Base-by-base conservation (phyloP, 2,329 filamentous ascomycete species). In the Diaporthe australafricana region DNA sequence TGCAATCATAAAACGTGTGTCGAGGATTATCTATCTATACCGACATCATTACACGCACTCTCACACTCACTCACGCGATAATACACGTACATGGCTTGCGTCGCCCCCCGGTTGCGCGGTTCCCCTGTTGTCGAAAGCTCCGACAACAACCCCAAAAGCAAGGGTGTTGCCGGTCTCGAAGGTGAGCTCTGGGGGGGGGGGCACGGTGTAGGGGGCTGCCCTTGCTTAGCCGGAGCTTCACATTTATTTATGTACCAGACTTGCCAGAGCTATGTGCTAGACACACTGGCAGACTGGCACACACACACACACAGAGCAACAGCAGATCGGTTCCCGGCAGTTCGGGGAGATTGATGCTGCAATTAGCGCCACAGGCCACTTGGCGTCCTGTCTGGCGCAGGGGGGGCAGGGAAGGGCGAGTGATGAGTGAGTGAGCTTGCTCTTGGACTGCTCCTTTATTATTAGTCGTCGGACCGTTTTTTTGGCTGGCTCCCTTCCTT, bases 281-380 rank as follows among this genome's bases (percentile, higher is more conserved):
- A n/a, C n/a, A n/a, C n/a, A n/a, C n/a, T n/a, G n/a, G n/a, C n/a
- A n/a, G n/a, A n/a, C n/a, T n/a, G 32, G 25, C 12, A 50, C 40
- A 22, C n/a, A n/a, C n/a, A n/a, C n/a, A n/a, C 50, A 30, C 16
- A 4, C 22, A 25, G 14, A 11, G n/a, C 45, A 40, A 11, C 20
- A 40, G 9, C 20, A 62, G 60, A 70, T 70, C 71, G 62, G 68
- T 50, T 70, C 62, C 71, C 68, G 71, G 60, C 68, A 72, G 60
- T 35, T 32, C 42, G 66, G 62, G 35, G 60, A 47, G 52, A 47
- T 63, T 57, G 68, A 50, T 42, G n/a, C 63, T 57, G 38, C 50
- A n/a, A 40, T 55, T 47, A 27, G 60, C 45, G 55, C 63, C 52
- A 50, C 55, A 14, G 14, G 2, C 35, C 53, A 45, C 45, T 63